These are phyloP conservation scores for Carex sylvatica DNA, from an alignment of 202 grass and related monocot species.

Conservation along the genomic window DNA sequence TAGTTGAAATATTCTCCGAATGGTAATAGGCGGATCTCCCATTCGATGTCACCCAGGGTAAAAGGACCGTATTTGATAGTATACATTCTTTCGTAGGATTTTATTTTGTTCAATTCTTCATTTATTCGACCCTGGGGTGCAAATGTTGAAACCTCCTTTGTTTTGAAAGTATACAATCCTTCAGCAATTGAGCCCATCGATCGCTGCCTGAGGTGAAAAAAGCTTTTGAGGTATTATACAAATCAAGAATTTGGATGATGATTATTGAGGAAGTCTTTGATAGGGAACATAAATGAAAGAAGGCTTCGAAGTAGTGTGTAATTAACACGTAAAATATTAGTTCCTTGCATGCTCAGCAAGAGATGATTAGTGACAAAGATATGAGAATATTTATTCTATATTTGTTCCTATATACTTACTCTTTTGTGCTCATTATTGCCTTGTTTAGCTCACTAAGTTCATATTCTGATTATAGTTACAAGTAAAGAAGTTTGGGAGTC, in stretches of 20 bases:
- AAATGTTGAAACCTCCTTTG: not conserved
- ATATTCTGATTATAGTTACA: too few relatives aligned
- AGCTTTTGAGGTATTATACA: not conserved
- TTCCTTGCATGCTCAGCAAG: constrained; percentile 1
- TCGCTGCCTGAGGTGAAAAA: not conserved
- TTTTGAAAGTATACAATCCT: constrained; percentile 1
- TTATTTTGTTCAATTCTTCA: not conserved
- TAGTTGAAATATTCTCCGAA: not conserved
- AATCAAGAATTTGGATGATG: not conserved
- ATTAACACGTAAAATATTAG: not conserved
- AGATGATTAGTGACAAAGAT: not conserved
- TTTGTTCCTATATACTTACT: not conserved
- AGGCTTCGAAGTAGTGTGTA: not conserved
- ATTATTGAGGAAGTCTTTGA: not conserved
- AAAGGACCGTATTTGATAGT: not conserved
- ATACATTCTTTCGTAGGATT: not conserved
- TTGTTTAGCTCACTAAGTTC: too few relatives aligned
- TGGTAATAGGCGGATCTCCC: constrained; percentile 1
- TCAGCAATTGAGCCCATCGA: not conserved
- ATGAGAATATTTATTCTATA: not conserved
- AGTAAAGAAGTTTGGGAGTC: too few relatives aligned
- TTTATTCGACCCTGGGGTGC: not conserved
- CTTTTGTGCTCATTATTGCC: too few relatives aligned
- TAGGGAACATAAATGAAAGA: not conserved
- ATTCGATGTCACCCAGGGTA: not conserved